Base-by-base conservation (phyloP, 768 basidiomycete species). In the Russula abietina region DNA sequence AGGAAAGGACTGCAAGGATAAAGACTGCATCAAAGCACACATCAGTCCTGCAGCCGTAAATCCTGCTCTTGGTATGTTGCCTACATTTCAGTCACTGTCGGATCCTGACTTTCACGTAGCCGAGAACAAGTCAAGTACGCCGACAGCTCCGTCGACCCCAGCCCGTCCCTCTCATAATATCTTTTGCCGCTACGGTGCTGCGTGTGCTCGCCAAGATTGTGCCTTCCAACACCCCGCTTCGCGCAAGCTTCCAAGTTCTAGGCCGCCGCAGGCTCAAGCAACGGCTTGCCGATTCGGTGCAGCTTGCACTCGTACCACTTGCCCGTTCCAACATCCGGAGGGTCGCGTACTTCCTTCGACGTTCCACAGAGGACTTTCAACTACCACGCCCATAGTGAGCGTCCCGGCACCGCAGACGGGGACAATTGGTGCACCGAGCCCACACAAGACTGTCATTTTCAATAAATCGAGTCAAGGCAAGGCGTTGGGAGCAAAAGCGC, bases 21-120 rank as follows among this genome's bases (percentile, higher is more conserved):
- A 91, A 71, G 96, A 98, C 74, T 98, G 94, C 73, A 84, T 89
- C 61, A 93, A 92, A 72, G 85, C 85, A 26, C 94, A 98, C 73
- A 88, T 93, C 62, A 94, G 92, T 69, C 92, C 93, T 12, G 91
- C 94, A 17, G 85, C 84, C 43, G 77, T 85, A 17, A 81, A 85
- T 65, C 84, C 87, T 14, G 49, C 56, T 69, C 79, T 80, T 75
- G 83, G 84, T 86, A 75, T 46, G 74, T 70, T 70, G 61, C 69
- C 65, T 38, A 16, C 33, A 17, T 12, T 53, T 43, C 17, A 1
- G 12, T 41, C n/a, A 45, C 8, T 8, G 7, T 28, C 46, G 39
- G 16, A 9, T 66, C 24, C 55, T 59, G 43, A 59, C 52, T 30
- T 56, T 55, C 16, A 36, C 45, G 16, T 48, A 66, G 67, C 65